phyloP scores from a whole-genome alignment of 2,329 filamentous ascomycete genomes.

The Cercospora zeina region DNA sequence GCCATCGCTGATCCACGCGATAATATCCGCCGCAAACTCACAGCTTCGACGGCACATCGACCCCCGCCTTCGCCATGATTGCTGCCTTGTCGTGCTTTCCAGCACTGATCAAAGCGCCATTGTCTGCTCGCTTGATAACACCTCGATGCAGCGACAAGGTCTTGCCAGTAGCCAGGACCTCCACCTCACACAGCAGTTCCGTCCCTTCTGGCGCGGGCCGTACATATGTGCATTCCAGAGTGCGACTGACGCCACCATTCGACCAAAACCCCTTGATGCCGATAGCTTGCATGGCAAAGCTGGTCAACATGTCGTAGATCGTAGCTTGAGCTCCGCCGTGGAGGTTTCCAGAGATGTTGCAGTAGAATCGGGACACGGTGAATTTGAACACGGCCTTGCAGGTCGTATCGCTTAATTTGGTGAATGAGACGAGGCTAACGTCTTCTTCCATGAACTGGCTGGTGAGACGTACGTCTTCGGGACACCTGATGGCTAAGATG shows the following conservation, averaged over 20 bases:
- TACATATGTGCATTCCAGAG: conserved; percentile 51
- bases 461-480: conserved; percentile 25
- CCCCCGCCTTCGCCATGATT: conserved; percentile 29
- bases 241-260: conserved; percentile 46
- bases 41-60: conserved; percentile 22
- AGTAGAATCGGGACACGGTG: conserved; percentile 47
- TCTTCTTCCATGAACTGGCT: conserved; percentile 31
- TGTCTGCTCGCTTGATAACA: conserved; percentile 43
- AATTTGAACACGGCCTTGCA: conserved; percentile 49
- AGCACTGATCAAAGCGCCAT: conserved; percentile 40
- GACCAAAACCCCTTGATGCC: conserved; percentile 45
- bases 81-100: conserved; percentile 42
- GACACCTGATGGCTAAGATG: conserved; percentile 23
- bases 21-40: background rate
- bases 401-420: conserved; percentile 40
- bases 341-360: conserved; percentile 52
- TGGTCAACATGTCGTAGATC: conserved; percentile 56
- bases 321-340: conserved; percentile 57
- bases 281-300: conserved; percentile 39
- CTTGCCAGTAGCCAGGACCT: conserved; percentile 49
- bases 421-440: conserved; percentile 37
- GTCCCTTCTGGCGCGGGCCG: conserved; percentile 46
- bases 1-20: no score
- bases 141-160: conserved; percentile 45
- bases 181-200: conserved; percentile 46